Percentiles rank a stretch among this genome's conserved stretches.
Conservation (phyloP, 345 rosid species). For the Pistacia vera region DNA sequence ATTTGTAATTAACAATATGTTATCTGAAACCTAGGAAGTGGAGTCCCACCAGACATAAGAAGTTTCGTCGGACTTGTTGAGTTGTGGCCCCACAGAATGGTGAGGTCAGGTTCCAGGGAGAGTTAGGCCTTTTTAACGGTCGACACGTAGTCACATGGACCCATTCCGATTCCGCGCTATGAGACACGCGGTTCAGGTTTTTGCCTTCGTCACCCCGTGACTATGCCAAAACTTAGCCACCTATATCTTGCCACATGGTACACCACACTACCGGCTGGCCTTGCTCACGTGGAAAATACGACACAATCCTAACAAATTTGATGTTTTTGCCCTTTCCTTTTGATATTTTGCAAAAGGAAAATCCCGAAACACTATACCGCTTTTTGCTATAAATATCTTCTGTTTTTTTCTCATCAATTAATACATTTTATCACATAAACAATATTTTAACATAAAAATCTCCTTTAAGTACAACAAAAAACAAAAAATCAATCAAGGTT, state of each 20-base stretch:
- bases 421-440: too few species aligned
- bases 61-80: neutral
- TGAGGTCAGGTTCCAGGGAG: slow-evolving; percentile 25
- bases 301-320: neutral
- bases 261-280: neutral
- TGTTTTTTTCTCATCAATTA: too few species aligned
- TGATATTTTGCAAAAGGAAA: neutral
- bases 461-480: too few species aligned
- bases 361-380: neutral
- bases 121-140: slow-evolving; percentile 38
- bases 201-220: slow-evolving; percentile 20
- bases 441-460: too few species aligned
- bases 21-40: neutral
- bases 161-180: slow-evolving; percentile 4
- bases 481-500: too few species aligned
- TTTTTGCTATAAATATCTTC: neutral
- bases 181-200: slow-evolving; percentile 28
- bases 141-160: slow-evolving; percentile 30
- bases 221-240: neutral
- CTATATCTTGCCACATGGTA: slow-evolving; percentile 5
- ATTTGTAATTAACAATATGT: neutral
- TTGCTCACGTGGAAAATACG: slow-evolving; percentile 14
- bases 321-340: neutral
- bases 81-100: slow-evolving; percentile 7
- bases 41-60: slow-evolving; percentile 1